Evolutionary conservation across 441 rosid species (phyloP).

Genomic region (Eugenia klotzschiana): DNA sequence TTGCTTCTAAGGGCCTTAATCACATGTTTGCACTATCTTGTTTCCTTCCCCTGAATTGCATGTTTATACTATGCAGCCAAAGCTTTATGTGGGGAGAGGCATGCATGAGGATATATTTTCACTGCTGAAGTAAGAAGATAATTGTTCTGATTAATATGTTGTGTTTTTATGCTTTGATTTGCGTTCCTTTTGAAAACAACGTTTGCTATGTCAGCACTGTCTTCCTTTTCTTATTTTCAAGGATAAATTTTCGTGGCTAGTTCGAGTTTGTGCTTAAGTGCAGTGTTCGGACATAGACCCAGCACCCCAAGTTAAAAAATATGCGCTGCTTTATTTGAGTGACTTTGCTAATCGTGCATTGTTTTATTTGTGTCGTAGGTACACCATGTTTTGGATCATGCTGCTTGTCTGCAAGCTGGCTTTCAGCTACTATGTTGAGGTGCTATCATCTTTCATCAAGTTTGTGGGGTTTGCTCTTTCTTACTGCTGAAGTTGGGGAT

Average conservation of each 20-base stretch:
- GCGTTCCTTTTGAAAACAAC: background rate
- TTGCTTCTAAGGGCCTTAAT: background rate
- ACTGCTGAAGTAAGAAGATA: conserved; percentile 63
- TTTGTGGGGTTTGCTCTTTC: background rate
- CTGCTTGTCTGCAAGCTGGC: conserved; percentile 83
- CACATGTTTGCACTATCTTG: background rate
- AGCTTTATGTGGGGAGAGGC: conserved; percentile 90
- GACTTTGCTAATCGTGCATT: background rate
- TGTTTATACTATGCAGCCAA: conserved; percentile 39
- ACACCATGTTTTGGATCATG: conserved; percentile 89
- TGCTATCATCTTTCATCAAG: conserved; percentile 6
- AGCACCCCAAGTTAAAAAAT: background rate
- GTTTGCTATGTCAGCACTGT: background rate
- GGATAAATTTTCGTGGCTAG: accelerated
- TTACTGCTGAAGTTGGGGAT: background rate
- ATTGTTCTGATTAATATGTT: background rate
- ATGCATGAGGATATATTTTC: conserved; percentile 86
- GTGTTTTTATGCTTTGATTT: background rate
- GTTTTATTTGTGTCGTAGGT: conserved; percentile 35
- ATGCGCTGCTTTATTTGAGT: background rate
- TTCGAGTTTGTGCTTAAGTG: background rate
- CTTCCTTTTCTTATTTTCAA: background rate
- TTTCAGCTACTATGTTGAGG: conserved; percentile 98
- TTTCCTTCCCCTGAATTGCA: background rate
- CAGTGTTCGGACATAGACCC: background rate